phyloP scores from a whole-genome alignment of 805 yeast species.

The Maudiozyma turicensis region DNA sequence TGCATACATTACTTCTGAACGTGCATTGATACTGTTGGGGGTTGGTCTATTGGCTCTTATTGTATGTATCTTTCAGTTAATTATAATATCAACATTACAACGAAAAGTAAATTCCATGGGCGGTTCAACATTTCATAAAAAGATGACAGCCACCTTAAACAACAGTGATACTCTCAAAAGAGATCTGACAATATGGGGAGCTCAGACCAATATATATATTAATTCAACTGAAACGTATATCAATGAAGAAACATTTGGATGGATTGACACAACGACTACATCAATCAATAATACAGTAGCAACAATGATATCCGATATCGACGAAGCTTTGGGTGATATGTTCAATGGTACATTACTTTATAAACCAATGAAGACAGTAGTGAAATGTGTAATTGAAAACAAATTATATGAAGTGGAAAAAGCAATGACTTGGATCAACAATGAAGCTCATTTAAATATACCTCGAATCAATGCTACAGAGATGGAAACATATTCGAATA shows the following conservation, averaged over 20 bases:
- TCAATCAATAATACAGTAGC: slow-evolving; percentile 53
- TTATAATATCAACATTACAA: slow-evolving; percentile 30
- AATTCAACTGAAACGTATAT: slow-evolving; percentile 38
- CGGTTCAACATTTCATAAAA: not conserved
- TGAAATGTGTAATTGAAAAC: slow-evolving; percentile 70
- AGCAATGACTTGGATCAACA: slow-evolving; percentile 72
- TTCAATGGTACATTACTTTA: slow-evolving; percentile 65
- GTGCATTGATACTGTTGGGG: slow-evolving; percentile 40
- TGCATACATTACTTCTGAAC: slow-evolving; percentile 40
- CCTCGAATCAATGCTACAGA: slow-evolving; percentile 40
- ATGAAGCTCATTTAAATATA: slow-evolving; percentile 47
- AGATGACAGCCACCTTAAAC: not conserved
- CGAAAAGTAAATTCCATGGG: slow-evolving; percentile 2
- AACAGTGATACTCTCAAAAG: slow-evolving; percentile 18
- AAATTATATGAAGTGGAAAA: slow-evolving; percentile 56
- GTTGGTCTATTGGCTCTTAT: slow-evolving; percentile 50
- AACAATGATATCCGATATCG: slow-evolving; percentile 48
- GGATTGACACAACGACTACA: slow-evolving; percentile 48
- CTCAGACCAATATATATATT: slow-evolving; percentile 47
- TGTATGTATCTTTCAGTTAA: slow-evolving; percentile 44
- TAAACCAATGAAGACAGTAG: slow-evolving; percentile 52
- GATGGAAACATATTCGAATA: slow-evolving; percentile 6
- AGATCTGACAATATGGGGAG: slow-evolving; percentile 41
- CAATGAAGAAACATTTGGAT: slow-evolving; percentile 58
- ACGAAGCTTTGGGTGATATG: slow-evolving; percentile 43